A percentile compares a stretch with the other conserved stretches of the same genome.
Conservation (phyloP, 805 yeast genomes). For the Metschnikowia bowlesiae region DNA sequence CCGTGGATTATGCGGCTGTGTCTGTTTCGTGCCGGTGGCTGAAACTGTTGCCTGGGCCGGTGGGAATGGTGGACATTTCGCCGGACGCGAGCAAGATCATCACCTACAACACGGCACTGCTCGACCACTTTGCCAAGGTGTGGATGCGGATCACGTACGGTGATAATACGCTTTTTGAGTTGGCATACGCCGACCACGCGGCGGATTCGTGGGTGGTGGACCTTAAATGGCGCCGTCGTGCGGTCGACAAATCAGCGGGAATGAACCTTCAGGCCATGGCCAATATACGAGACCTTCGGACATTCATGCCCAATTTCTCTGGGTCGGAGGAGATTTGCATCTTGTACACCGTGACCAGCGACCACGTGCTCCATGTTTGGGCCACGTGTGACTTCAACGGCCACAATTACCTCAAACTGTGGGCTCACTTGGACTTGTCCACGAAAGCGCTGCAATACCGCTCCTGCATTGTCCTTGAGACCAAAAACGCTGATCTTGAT, state of each 20-base stretch:
- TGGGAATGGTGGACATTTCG: conserved; percentile 53
- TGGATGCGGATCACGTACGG: conserved; percentile 77
- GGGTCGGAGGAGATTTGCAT: conserved; percentile 32
- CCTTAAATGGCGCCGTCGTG: conserved; percentile 30
- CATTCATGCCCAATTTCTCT: conserved; percentile 28
- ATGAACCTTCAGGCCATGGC: conserved; percentile 22
- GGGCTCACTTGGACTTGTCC: conserved; percentile 45
- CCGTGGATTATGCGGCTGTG: conserved; percentile 43
- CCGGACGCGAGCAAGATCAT: conserved; percentile 60
- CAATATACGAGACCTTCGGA: conserved; percentile 31
- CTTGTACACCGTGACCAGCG: conserved; percentile 62
- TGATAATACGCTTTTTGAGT: conserved; percentile 55
- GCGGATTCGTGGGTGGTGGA: conserved; percentile 43
- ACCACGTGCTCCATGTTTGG: conserved; percentile 62
- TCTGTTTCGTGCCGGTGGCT: conserved; percentile 40
- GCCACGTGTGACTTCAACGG: conserved; percentile 57
- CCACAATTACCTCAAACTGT: conserved; percentile 51
- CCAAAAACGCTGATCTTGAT: conserved; percentile 14
- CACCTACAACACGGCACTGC: conserved; percentile 54
- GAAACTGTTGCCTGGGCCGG: conserved; percentile 56
- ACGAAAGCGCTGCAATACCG: conserved; percentile 3
- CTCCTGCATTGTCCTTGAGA: conserved; percentile 5
- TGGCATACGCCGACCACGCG: conserved; percentile 65
- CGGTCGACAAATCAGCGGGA: conserved; percentile 32
- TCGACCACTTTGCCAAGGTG: conserved; percentile 65